phyloP scores from a whole-genome alignment of 768 basidiomycete species.

The Lactarius akahatsu region DNA sequence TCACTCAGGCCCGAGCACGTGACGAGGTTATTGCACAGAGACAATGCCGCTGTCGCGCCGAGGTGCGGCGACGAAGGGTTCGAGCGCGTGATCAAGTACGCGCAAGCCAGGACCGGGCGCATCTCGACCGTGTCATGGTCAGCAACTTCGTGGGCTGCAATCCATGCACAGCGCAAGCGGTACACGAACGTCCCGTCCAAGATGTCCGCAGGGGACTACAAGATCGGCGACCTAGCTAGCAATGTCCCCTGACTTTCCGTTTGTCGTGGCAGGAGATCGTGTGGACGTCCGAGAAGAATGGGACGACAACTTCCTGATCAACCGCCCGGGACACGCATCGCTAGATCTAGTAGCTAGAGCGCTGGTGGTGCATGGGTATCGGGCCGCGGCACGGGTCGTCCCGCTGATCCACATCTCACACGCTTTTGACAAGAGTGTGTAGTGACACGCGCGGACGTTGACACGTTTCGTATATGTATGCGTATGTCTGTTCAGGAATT shows the following conservation, averaged over 20 bases:
- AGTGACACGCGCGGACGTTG: too few relatives aligned
- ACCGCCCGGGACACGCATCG: constrained; percentile 59
- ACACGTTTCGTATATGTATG: background rate
- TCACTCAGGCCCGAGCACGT: background rate
- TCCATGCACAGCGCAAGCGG: constrained; percentile 97
- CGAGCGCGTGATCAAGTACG: constrained; percentile 96
- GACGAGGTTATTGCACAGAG: constrained; percentile 1
- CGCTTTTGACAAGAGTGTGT: background rate
- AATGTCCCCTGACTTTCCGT: constrained; percentile 1
- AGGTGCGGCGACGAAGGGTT: constrained; percentile 40
- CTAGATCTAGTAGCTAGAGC: too few relatives aligned
- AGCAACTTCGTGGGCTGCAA: constrained; percentile 90
- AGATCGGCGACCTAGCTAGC: constrained; percentile 50
- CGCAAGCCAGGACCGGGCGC: constrained; percentile 88
- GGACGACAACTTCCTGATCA: constrained; percentile 87
- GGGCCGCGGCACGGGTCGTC: too few relatives aligned
- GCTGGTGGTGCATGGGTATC: too few relatives aligned
- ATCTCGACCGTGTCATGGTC: constrained; percentile 85
- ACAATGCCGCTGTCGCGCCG: background rate
- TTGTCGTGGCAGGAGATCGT: constrained; percentile 70
- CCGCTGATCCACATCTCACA: too few relatives aligned
- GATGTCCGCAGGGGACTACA: constrained; percentile 83
- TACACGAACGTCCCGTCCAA: constrained; percentile 87
- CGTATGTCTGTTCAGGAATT: too few relatives aligned
- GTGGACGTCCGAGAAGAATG: constrained; percentile 84